A percentile compares a stretch with the other conserved stretches of the same genome.
Evolutionary conservation across 768 basidiomycete genomes (phyloP).

Genomic region (Lentinula boryana): DNA sequence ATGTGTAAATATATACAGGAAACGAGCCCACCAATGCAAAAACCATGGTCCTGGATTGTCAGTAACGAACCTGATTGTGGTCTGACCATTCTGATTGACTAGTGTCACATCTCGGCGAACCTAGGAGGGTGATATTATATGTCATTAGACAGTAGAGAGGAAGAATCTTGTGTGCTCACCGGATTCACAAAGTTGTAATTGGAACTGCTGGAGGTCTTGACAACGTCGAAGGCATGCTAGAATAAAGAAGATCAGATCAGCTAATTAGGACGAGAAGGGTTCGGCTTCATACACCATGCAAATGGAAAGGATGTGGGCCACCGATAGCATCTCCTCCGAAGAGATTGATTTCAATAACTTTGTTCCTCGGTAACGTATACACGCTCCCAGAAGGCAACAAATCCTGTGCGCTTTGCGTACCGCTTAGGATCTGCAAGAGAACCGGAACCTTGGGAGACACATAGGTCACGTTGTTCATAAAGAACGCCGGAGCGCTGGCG

Average conservation of each 20-base stretch:
- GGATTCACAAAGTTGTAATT: conserved; percentile 41
- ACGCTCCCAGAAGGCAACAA: conserved; percentile 21
- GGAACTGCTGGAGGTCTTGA: conserved; percentile 25
- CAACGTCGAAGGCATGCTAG: conserved; percentile 31
- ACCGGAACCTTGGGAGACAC: conserved; percentile 28
- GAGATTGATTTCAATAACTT: conserved; percentile 41
- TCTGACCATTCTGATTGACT: conserved; percentile 24
- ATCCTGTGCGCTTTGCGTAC: conserved; percentile 19
- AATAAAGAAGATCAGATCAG: neutral
- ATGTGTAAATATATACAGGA: neutral
- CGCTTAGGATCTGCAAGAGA: conserved; percentile 26
- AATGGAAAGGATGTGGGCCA: conserved; percentile 28
- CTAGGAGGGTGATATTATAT: neutral
- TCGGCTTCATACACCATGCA: conserved; percentile 22
- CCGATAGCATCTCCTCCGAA: conserved; percentile 23
- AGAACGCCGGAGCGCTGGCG: neutral
- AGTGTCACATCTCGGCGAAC: conserved; percentile 43
- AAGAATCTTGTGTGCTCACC: conserved; percentile 10
- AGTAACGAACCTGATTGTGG: conserved; percentile 34
- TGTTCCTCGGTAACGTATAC: conserved; percentile 36
- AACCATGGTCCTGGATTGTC: conserved; percentile 31
- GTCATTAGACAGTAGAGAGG: neutral
- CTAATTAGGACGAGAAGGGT: neutral
- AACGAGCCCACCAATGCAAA: conserved; percentile 19
- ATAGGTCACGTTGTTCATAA: conserved; percentile 10